A percentile compares a stretch with the other conserved stretches of the same genome.
Conservation (phyloP, 1,139 yeast genomes). For the Zygotorulaspora mrakii region DNA sequence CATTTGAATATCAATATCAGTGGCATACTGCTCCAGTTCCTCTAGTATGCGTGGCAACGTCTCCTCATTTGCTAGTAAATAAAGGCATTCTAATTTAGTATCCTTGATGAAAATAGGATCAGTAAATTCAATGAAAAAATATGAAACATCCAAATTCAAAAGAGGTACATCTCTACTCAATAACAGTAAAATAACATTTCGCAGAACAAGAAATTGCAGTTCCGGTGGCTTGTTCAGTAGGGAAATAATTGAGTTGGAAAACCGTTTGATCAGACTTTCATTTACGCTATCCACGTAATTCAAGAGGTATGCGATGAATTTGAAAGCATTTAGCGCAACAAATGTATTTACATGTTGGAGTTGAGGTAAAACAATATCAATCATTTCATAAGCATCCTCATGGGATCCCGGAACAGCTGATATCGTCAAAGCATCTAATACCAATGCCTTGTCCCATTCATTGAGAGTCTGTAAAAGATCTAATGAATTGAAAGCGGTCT, state of each 20-base stretch:
- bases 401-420: slow-evolving; percentile 67
- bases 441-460: slow-evolving; percentile 78
- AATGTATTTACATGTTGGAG: slow-evolving; percentile 79
- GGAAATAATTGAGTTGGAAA: slow-evolving; percentile 71
- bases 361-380: slow-evolving; percentile 68
- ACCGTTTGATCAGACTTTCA: slow-evolving; percentile 47
- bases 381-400: slow-evolving; percentile 60
- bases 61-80: slow-evolving; percentile 63
- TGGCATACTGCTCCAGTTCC: slow-evolving; percentile 81
- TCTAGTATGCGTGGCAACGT: slow-evolving; percentile 62
- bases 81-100: slow-evolving; percentile 83
- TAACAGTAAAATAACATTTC: slow-evolving; percentile 74
- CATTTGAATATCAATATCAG: slow-evolving; percentile 81
- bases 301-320: slow-evolving; percentile 65
- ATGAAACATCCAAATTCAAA: slow-evolving; percentile 58
- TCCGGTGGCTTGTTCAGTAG: slow-evolving; percentile 77
- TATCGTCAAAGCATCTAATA: slow-evolving; percentile 61
- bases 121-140: slow-evolving; percentile 76
- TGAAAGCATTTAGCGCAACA: slow-evolving; percentile 73
- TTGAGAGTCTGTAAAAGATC: slow-evolving; percentile 34
- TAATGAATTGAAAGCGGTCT: slow-evolving; percentile 24
- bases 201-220: slow-evolving; percentile 72
- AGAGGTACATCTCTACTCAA: slow-evolving; percentile 63
- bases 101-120: slow-evolving; percentile 89
- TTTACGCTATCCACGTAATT: slow-evolving; percentile 55